Percentiles rank a stretch among this genome's conserved stretches.
Conservation (phyloP, 495 filamentous ascomycete genomes). For the Penicillium paxilli region DNA sequence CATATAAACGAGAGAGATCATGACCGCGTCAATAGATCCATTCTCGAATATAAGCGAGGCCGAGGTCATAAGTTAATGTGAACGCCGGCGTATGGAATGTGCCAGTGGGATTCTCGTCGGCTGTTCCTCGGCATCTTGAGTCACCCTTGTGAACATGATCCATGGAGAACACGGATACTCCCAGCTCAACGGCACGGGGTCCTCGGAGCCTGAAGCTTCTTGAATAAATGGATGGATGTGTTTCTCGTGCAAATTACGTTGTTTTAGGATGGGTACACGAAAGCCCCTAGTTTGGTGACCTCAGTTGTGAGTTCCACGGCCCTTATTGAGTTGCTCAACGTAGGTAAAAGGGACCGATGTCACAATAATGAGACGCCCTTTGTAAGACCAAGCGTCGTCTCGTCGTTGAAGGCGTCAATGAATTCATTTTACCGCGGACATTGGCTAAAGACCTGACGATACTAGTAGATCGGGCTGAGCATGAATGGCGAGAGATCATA, state of each 20-base stretch:
- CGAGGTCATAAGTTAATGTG: background rate
- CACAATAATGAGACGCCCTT: background rate
- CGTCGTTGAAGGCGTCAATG: no score
- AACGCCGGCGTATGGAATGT: background rate
- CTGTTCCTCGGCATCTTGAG: constrained; percentile 23
- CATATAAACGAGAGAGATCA: background rate
- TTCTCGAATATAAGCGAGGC: background rate
- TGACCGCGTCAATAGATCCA: no score
- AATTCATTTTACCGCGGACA: no score
- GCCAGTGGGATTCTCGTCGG: background rate
- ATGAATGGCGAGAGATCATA: constrained; percentile 18
- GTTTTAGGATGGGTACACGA: background rate
- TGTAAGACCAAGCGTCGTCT: background rate
- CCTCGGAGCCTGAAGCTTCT: background rate
- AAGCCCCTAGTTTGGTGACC: background rate
- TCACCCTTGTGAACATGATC: constrained; percentile 20
- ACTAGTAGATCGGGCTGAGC: no score
- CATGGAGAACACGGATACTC: background rate
- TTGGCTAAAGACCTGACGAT: no score
- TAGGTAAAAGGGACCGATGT: no score
- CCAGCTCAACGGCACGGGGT: background rate
- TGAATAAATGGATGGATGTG: background rate
- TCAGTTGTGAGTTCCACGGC: background rate
- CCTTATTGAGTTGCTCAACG: background rate
- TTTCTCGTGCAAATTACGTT: background rate